Base-by-base conservation (phyloP, 163 green algal genomes). In the Volvox carteri region DNA sequence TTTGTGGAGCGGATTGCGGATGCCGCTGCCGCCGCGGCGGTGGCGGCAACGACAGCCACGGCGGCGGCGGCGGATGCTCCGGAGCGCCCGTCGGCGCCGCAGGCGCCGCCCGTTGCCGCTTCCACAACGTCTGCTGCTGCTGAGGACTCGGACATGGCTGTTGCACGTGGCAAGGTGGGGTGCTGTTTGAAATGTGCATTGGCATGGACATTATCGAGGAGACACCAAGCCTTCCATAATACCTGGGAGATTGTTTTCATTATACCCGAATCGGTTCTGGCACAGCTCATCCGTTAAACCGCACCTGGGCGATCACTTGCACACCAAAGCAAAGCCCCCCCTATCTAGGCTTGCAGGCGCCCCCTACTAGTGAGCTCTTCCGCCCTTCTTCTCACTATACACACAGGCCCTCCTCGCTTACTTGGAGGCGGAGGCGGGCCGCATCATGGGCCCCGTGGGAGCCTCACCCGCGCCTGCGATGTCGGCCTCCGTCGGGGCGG, bases 351-450 rank as follows among this genome's bases (percentile, higher is more conserved):
- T n/a, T n/a, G n/a, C n/a, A n/a, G n/a, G n/a, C n/a, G n/a, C n/a
- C n/a, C n/a, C n/a, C n/a, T n/a, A n/a, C n/a, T n/a, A n/a, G n/a
- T n/a, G n/a, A n/a, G n/a, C n/a, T n/a, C n/a, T n/a, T n/a, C n/a
- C n/a, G n/a, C n/a, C n/a, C n/a, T n/a, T n/a, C n/a, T n/a, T 8
- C 8, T 33, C 28, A 41, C 7, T 41, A 35, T 30, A 30, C 75
- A 54, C 58, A 2, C 60, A 76, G 88, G 92, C 90, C 0, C 90
- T 96, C 42, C 91, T 96, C 37, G 60, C 90, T 0, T 96, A 95
- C 52, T 83, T 96, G 21, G 92, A 96, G 54, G 46, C 90, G 1
- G 94, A 96, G 72, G 92, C 92, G 33, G 85, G 88, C 0, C 88
- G 93, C 39, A 91, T 96, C 30, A 89, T 93, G 48, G 87, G 85